phyloP scores from a whole-genome alignment of 371 early-diverging fungal genomes.

The Apophysomyces variabilis region DNA sequence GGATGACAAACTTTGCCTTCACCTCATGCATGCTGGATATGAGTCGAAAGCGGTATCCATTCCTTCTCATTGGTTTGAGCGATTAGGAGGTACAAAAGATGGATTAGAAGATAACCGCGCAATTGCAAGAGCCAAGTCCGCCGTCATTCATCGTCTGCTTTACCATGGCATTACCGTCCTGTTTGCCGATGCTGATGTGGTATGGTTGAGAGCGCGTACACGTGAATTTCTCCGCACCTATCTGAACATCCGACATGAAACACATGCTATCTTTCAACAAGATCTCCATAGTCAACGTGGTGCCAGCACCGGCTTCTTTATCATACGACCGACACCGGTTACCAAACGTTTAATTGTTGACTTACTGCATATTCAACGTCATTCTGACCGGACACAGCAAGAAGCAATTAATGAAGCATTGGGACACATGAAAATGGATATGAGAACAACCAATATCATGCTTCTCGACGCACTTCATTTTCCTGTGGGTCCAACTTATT shows the following conservation, averaged over 20 bases:
- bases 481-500: constrained; percentile 48
- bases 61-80: constrained; percentile 30
- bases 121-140: constrained; percentile 36
- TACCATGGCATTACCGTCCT: constrained; percentile 44
- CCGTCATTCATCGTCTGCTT: constrained; percentile 46
- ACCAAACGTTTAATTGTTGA: constrained; percentile 44
- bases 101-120: constrained; percentile 4
- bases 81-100: constrained; percentile 20
- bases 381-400: constrained; percentile 36
- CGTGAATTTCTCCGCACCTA: constrained; percentile 36
- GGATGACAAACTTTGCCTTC: constrained; percentile 26
- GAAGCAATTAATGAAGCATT: constrained; percentile 47
- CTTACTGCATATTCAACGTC: constrained; percentile 42
- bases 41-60: constrained; percentile 24
- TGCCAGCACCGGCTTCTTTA: constrained; percentile 45
- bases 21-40: constrained; percentile 29
- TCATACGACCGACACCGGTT: constrained; percentile 39
- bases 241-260: constrained; percentile 36
- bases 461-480: constrained; percentile 45
- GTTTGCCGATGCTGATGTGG: constrained; percentile 48
- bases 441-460: constrained; percentile 34
- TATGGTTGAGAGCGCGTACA: constrained; percentile 42
- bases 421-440: constrained; percentile 28
- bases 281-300: constrained; percentile 38
- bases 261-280: constrained; percentile 46